A percentile compares a stretch with the other conserved stretches of the same genome.
phyloP scores from a whole-genome alignment of 495 filamentous ascomycete species.

The Talaromyces wortmannii region DNA sequence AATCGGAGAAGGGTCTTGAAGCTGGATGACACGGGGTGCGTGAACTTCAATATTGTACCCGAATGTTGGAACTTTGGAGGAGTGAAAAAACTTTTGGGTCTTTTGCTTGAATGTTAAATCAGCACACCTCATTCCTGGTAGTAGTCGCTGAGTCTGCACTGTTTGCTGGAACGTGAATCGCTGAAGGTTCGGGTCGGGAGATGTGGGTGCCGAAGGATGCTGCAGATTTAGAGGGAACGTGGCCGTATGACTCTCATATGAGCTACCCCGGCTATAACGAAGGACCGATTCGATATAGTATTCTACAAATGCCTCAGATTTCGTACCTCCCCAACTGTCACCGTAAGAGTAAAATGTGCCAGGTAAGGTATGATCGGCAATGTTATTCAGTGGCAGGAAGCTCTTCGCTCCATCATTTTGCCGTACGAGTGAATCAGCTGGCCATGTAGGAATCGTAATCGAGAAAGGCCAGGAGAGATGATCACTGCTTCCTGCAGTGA shows the following conservation, averaged over 20 bases:
- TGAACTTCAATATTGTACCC: constrained; percentile 4
- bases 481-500: not conserved
- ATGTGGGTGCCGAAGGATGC: not conserved
- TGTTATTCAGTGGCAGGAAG: constrained; percentile 15
- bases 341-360: constrained; percentile 7
- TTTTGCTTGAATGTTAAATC: constrained; percentile 13
- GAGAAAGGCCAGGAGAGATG: constrained; percentile 11
- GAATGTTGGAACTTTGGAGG: constrained; percentile 12
- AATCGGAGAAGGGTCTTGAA: constrained; percentile 8
- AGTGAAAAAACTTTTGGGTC: constrained; percentile 11
- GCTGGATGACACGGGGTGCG: constrained; percentile 5
- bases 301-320: constrained; percentile 11
- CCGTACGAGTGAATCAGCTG: not conserved
- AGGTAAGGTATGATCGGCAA: constrained; percentile 8
- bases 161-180: no score
- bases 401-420: constrained; percentile 5
- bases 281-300: constrained; percentile 13
- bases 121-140: constrained; percentile 12
- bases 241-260: not conserved
- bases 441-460: constrained; percentile 8
- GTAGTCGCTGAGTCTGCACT: constrained; percentile 9
- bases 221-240: constrained; percentile 7
- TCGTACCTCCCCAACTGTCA: not conserved
- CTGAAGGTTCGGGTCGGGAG: not conserved
- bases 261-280: constrained; percentile 3